phyloP scores from a whole-genome alignment of 257 asterid species.

The Fraxinus americana region DNA sequence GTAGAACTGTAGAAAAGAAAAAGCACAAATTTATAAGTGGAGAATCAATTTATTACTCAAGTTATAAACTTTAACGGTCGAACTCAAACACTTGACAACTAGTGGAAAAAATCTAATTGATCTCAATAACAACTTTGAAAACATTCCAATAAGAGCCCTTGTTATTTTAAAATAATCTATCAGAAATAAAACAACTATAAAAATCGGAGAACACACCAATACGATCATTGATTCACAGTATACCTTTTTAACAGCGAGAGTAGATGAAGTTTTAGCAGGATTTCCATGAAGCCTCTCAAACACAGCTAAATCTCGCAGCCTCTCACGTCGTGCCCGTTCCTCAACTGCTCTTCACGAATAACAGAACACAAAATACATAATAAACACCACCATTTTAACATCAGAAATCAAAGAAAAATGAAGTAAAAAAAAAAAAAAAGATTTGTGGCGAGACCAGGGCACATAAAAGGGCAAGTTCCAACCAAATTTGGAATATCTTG shows the following conservation, averaged over 20 bases:
- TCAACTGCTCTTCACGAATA: conserved; percentile 52
- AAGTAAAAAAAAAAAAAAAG: neutral
- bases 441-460: conserved; percentile 61
- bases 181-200: conserved; percentile 8
- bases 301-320: conserved; percentile 84
- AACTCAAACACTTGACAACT: neutral
- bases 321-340: conserved; percentile 80
- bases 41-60: neutral
- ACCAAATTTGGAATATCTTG: conserved; percentile 39
- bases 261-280: conserved; percentile 71
- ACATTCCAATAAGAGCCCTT: neutral
- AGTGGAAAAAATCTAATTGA: neutral
- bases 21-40: neutral
- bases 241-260: conserved; percentile 93
- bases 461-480: conserved; percentile 91
- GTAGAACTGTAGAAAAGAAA: neutral
- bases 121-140: neutral
- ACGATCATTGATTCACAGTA: neutral
- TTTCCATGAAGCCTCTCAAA: conserved; percentile 88
- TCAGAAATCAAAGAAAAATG: neutral
- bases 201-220: neutral
- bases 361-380: neutral
- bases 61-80: neutral
- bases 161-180: neutral
- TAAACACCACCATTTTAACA: conserved; percentile 13